Base-by-base conservation (phyloP, 306 rosid species). In the Rosa lucieae region DNA sequence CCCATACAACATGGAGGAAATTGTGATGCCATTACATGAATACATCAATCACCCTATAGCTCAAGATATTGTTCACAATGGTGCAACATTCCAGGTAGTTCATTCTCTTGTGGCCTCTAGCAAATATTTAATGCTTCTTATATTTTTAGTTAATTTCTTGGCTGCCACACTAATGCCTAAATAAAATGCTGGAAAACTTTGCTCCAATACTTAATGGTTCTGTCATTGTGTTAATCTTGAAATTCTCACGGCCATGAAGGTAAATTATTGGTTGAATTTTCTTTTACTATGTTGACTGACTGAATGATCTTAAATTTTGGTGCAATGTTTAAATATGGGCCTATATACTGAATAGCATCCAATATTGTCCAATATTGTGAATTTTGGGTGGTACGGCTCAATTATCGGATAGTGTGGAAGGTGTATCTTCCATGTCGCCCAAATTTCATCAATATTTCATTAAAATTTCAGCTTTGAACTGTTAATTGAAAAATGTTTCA, bases 81-180 rank as follows among this genome's bases (percentile, higher is more conserved):
- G 99, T 76, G 98, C 94, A 67, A 93, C 98, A 71, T 93, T 96
- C 84, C 99, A 96, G 99, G 99, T 96, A 88, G 58, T 84, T 80
- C 51, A 47, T 67, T n/a, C 56, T 52, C 17, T 47, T 67, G 32
- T 67, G 18, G 35, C 81, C 63, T 52, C 51, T 40, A 77, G 20
- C 63, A 68, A 78, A 72, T 82, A 69, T 62, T 55, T 56, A 65
- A 11, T 67, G 40, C 75, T 74, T 49, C 67, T 78, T 78, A 20
- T 44, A 39, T 73, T 47, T 78, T 70, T 77, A 18, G 58, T 26
- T 65, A 43, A 32, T 3, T 21, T 35, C 11, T 44, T 69, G 23
- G 23, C 37, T 43, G 35, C 46, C 46, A 44, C 17, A 49, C 47
- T 6, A 32, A 14, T 75, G 11, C 43, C 70, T 29, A n/a, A 10